phyloP scores from a whole-genome alignment of 2,329 filamentous ascomycete species.

The Colletotrichum sp. region DNA sequence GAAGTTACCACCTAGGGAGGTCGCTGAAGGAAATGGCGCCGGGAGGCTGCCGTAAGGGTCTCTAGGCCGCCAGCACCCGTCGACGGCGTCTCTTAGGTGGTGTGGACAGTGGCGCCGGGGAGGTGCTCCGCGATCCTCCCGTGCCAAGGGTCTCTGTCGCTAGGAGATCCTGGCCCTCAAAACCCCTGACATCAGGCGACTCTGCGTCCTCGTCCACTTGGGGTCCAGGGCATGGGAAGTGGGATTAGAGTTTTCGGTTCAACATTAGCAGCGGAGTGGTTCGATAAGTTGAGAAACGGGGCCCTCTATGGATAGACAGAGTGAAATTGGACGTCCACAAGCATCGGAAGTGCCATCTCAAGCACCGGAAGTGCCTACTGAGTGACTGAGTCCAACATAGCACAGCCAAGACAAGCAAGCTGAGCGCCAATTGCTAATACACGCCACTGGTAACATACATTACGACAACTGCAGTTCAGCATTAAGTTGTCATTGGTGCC shows the following conservation, averaged over 20 bases:
- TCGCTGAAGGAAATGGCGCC: neutral
- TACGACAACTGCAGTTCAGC: neutral
- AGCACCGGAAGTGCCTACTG: neutral
- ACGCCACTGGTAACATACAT: neutral
- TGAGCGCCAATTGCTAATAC: neutral
- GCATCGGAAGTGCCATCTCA: neutral
- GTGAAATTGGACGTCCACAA: neutral
- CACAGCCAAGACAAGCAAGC: neutral
- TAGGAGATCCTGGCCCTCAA: neutral
- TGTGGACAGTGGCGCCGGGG: neutral
- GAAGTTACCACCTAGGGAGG: neutral
- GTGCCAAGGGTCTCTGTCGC: neutral
- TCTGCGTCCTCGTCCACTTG: neutral
- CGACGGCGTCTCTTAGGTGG: neutral
- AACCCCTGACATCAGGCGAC: neutral
- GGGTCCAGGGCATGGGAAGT: neutral
- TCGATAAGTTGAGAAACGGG: neutral
- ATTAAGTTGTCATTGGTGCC: neutral
- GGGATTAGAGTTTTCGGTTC: constrained; percentile 14
- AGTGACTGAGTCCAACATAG: neutral
- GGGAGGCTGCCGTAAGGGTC: neutral
- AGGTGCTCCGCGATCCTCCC: constrained; percentile 10
- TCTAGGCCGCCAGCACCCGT: neutral
- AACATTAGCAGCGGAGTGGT: neutral
- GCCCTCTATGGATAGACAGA: neutral